Percentiles rank a stretch among this genome's conserved stretches.
phyloP scores from a whole-genome alignment of 2,329 filamentous ascomycete genomes.

The Diplodia corticola region DNA sequence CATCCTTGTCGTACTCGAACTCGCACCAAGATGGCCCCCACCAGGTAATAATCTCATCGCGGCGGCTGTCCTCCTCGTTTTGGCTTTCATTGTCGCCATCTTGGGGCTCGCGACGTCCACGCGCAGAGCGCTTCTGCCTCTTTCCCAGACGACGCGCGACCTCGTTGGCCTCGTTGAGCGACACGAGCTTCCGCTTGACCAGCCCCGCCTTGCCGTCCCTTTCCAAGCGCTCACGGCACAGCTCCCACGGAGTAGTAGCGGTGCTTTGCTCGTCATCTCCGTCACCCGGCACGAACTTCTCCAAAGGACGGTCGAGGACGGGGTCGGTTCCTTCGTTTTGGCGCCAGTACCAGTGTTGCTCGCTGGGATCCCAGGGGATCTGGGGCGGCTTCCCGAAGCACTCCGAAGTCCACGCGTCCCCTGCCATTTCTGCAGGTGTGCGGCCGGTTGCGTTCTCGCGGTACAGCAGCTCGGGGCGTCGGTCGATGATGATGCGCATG shows the following conservation, averaged over 20 bases:
- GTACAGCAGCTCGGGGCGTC: slow-evolving; percentile 60
- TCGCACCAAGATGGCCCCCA: slow-evolving; percentile 1
- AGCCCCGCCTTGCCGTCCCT: slow-evolving; percentile 24
- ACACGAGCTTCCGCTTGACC: slow-evolving; percentile 56
- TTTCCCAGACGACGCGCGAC: slow-evolving; percentile 54
- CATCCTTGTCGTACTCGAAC: neutral
- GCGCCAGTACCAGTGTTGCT: slow-evolving; percentile 6
- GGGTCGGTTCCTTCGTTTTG: neutral
- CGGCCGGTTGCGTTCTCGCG: slow-evolving; percentile 75
- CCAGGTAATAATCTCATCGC: slow-evolving; percentile 2
- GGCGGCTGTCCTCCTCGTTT: neutral
- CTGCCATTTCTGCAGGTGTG: slow-evolving; percentile 69
- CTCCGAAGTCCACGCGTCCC: slow-evolving; percentile 53
- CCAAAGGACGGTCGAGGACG: neutral
- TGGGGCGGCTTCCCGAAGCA: slow-evolving; percentile 30
- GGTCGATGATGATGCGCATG: slow-evolving; percentile 53
- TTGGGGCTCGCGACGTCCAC: neutral
- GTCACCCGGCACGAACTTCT: slow-evolving; percentile 29
- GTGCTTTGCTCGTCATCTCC: neutral
- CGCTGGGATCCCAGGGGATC: slow-evolving; percentile 19
- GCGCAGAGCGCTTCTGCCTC: slow-evolving; percentile 8
- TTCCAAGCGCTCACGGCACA: slow-evolving; percentile 38
- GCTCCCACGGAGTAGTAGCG: slow-evolving; percentile 33
- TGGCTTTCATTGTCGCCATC: neutral
- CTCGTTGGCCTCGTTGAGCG: slow-evolving; percentile 61